Base-by-base conservation (phyloP, 345 rosid species). In the Acer saccharum region DNA sequence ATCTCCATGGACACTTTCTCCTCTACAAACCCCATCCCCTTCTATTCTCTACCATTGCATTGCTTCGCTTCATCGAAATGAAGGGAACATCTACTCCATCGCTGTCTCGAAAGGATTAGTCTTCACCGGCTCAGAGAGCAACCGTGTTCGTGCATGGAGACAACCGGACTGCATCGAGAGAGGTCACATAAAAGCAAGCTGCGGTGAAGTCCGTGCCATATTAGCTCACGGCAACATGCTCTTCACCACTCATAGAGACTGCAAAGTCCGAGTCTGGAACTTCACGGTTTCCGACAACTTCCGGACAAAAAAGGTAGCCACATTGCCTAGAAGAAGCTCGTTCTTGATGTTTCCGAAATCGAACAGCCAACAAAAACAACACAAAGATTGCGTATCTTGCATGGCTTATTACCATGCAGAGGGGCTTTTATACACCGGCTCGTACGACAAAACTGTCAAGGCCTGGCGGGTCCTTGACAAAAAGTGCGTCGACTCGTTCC, bases 1-100 rank as follows among this genome's bases (percentile, higher is more conserved):
- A 44, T 78, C 90, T 0, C 90, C 90, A 1, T 85, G 92, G 90
- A 81, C 85, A 5, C 82, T 87, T 64, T 89, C 87, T 13, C 90
- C 89, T 68, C 86, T 80, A 10, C 83, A 27, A 50, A 81, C 86
- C 3, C 89, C 86, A 0, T 78, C 89, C 6, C 85, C 89, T 64
- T 82, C 90, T 11, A 84, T 87, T 21, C 83, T 89, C 54, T 80
- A 85, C 80, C 84, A 81, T 35, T 89, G 89, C 83, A 84, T 83
- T 4, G 86, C 90, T 48, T 89, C 90, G 0, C 87, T 89, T 43
- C 89, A 79, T 35, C 83, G 87, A 76, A 78, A 81, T 4, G 88
- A 89, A 66, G 89, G 92, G 0, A 84, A 74, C 46, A 84, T 89
- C 78, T 83, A 82, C 78, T 84, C 88, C 2, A 79, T 89, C 4